Evolutionary conservation across 345 rosid species (phyloP), one percentile per base, ranked within the genome.

Genomic region (Luvunga scandens): DNA sequence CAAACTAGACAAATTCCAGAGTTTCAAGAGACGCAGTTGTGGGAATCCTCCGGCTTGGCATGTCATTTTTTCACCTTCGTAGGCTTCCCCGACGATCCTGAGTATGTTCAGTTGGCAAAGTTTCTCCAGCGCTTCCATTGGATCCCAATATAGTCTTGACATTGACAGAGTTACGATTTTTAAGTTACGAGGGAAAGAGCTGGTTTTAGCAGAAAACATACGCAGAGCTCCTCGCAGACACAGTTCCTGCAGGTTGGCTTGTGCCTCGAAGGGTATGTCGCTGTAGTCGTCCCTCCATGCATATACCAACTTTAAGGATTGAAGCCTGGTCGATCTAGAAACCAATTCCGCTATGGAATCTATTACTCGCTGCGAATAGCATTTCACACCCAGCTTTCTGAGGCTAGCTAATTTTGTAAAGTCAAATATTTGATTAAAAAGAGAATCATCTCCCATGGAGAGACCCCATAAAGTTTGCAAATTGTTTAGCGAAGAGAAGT

Each of bases 121-220:
- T 57, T 79, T 1, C 38, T 83, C 82, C 6, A 87, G 77, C 1
- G 0, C 22, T 9, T n/a, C 6, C 88, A 87, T 78, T 2, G 86
- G 88, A 55, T 87, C 83, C 1, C 45, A 5, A 0, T 4, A 1
- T 42, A 82, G 57, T n/a, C 22, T 16, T 19, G 81, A 82, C 79
- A 77, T 31, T 1, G 88, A 82, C 75, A 87, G 19, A 7, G 90
- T 85, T 8, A 87, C 79, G 14, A 80, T 72, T 67, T 61, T 73
- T 16, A 87, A 79, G 38, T 55, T 59, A 8, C 9, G 18, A 42
- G 50, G 50, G 50, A 42, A 42, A 42, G 50, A 42, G 50, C 50
- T 12, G 50, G 50, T 42, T 42, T 42, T 42, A 42, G 50, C 50
- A 42, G 50, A 42, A 42, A 42, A 42, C 4, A 42, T 42, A 12